Evolutionary conservation across 345 rosid species (phyloP).

Genomic region (Triadica sebifera): DNA sequence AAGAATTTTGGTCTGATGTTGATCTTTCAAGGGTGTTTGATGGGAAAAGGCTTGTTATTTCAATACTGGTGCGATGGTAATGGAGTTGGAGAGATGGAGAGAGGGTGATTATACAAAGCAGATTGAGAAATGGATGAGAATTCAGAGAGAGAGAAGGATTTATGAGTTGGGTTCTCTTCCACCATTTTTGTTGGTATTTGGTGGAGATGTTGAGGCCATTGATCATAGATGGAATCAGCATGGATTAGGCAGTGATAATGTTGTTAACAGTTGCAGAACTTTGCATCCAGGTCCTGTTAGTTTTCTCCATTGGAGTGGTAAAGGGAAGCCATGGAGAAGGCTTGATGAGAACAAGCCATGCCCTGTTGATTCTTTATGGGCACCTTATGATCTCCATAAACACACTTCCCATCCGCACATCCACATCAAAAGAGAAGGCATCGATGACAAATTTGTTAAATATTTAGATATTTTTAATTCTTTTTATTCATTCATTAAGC

Average conservation of each 20-base stretch:
- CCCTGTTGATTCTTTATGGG: constrained; percentile 17
- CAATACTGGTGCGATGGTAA: constrained; percentile 20
- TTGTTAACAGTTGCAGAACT: constrained; percentile 4
- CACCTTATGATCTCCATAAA: constrained; percentile 18
- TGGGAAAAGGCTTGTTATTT: constrained; percentile 17
- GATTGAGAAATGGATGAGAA: constrained; percentile 22
- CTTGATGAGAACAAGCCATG: constrained; percentile 12
- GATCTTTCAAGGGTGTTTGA: neutral
- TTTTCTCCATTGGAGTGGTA: constrained; percentile 20
- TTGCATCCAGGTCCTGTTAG: constrained; percentile 20
- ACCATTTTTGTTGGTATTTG: constrained; percentile 17
- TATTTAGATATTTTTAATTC: neutral
- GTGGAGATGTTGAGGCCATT: constrained; percentile 11
- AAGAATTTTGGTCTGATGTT: neutral
- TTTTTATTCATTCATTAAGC: neutral
- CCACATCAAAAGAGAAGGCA: neutral
- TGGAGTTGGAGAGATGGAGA: constrained; percentile 18
- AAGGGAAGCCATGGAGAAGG: constrained; percentile 24
- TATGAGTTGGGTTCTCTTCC: constrained; percentile 22
- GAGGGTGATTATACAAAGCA: neutral
- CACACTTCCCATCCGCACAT: neutral
- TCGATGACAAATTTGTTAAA: neutral
- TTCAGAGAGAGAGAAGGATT: constrained; percentile 11
- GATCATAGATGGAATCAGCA: constrained; percentile 23
- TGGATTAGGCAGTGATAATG: constrained; percentile 19